Base-by-base conservation (phyloP, 2,329 filamentous ascomycete genomes). In the Botrytis sinoallii region DNA sequence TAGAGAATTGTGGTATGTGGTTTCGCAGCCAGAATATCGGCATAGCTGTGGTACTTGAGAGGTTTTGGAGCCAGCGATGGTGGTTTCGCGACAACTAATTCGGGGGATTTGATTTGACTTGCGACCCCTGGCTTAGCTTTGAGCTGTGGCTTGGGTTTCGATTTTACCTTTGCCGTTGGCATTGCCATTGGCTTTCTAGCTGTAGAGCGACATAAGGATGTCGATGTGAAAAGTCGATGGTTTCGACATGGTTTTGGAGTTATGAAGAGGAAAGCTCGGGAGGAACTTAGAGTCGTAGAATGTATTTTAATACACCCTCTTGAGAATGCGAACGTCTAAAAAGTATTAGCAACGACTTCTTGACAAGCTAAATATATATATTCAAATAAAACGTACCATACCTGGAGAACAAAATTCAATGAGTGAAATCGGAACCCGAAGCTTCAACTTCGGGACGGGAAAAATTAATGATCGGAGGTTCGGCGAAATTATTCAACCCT, bases 1-100 rank as follows among this genome's bases (percentile, higher is more conserved):
- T 92, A 93, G 61, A 93, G 84, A 4, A 88, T 82, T 12, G 91
- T 89, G 8, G 87, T 85, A 2, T 85, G 82, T n/a, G 85, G 79
- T 75, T 88, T 87, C 74, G 84, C 83, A 22, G 88, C 87, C 55
- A 93, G 85, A 74, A 73, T 77, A n/a, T 86, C 86, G 78, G 86
- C 85, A 82, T 86, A 89, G 71, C 82, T 84, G 78, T 83, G 85
- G 79, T 73, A 82, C 75, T 48, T 78, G 76, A 73, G 64, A 5
- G 29, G 63, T 46, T 69, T 46, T 65, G 55, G 35, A 52, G 55
- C 22, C 57, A 63, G 48, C 8, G 46, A 25, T 42, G 64, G n/a
- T 70, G 73, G 38, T 46, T 38, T 20, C 40, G 20, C 32, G 22
- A 6, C 42, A 57, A 61, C 10, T 14, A 55, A 20, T 55, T 42